A percentile compares a stretch with the other conserved stretches of the same genome.
These are phyloP conservation scores for Colletotrichum orchidophilum DNA, from an alignment of 2,329 filamentous ascomycete genomes.

Conservation along the genomic window DNA sequence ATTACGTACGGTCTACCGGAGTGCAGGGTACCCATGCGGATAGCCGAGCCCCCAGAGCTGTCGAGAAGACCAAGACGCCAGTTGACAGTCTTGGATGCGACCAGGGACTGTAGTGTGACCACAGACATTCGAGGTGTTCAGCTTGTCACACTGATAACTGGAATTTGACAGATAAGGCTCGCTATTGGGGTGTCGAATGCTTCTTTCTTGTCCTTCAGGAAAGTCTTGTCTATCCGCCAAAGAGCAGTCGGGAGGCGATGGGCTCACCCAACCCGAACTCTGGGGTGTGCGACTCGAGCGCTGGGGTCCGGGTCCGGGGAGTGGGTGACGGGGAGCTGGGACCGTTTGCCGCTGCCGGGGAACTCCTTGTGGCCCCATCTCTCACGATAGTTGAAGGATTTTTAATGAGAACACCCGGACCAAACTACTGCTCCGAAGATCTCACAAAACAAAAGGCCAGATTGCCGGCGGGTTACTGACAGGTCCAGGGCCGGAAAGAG, in stretches of 20 bases:
- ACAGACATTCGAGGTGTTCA: neutral
- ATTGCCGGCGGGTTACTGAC: neutral
- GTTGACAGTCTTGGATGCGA: neutral
- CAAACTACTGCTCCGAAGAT: neutral
- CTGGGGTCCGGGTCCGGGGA: neutral
- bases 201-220: neutral
- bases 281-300: neutral
- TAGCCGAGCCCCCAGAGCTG: slow-evolving; percentile 7
- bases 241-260: neutral
- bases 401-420: neutral
- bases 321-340: neutral
- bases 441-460: neutral
- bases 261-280: neutral
- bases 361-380: neutral
- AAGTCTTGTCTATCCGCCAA: neutral
- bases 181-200: neutral
- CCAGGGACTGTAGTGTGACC: neutral
- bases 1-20: slow-evolving; percentile 18
- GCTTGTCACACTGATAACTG: neutral
- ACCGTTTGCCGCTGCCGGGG: neutral
- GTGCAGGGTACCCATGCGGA: slow-evolving; percentile 13
- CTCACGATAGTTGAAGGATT: neutral
- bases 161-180: neutral
- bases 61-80: neutral
- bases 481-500: neutral